These are phyloP conservation scores for Babesia sp. DNA, from an alignment of 169 alveolate species.

Conservation along the genomic window DNA sequence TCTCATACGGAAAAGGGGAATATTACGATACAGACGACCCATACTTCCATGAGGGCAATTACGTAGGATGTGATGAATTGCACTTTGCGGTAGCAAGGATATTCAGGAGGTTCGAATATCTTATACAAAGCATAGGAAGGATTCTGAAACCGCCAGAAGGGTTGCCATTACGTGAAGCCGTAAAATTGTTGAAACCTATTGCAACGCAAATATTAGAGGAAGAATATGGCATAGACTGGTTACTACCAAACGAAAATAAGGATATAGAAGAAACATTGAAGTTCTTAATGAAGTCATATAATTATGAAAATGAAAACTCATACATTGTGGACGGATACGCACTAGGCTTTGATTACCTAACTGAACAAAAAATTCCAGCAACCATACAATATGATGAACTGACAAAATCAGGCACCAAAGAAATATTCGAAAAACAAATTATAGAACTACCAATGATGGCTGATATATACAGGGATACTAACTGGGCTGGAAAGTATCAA, in stretches of 20 bases:
- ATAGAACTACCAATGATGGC: conserved; percentile 12
- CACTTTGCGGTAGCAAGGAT: neutral
- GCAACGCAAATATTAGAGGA: neutral
- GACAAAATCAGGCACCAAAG: neutral
- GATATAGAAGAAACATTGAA: neutral
- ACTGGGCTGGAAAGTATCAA: conserved; percentile 9
- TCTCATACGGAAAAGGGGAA: no score
- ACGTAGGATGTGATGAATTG: neutral
- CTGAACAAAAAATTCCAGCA: neutral
- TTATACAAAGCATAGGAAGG: neutral
- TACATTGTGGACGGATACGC: conserved; percentile 18
- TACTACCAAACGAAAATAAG: neutral
- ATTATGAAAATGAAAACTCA: neutral
- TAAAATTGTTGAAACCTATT: neutral
- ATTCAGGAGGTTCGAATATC: neutral
- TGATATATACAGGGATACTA: neutral
- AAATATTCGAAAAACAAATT: neutral
- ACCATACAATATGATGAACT: neutral
- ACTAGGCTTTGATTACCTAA: conserved; percentile 8
- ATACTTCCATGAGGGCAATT: neutral
- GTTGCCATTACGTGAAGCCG: neutral
- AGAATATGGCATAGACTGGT: neutral
- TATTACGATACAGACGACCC: neutral
- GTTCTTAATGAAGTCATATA: neutral
- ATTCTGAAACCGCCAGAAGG: neutral